A percentile compares a stretch with the other conserved stretches of the same genome.
These are phyloP conservation scores for Capronia americana DNA, from an alignment of 2,329 filamentous ascomycete genomes.

Conservation along the genomic window DNA sequence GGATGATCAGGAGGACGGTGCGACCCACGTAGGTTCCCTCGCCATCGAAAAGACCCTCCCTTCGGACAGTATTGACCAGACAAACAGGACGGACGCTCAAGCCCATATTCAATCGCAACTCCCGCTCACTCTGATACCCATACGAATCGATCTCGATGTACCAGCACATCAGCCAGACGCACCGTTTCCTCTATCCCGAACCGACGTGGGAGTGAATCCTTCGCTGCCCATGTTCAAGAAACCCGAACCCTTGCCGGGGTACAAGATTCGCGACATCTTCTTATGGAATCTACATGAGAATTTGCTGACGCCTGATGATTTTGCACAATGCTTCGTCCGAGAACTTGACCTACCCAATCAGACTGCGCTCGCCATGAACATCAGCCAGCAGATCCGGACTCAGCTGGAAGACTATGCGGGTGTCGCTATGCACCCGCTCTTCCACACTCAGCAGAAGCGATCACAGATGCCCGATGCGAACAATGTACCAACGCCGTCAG, in stretches of 20 bases:
- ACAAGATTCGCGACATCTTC: conserved; percentile 92
- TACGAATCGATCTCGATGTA: conserved; percentile 94
- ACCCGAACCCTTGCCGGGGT: conserved; percentile 80
- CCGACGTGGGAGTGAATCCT: conserved; percentile 61
- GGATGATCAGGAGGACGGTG: conserved; percentile 77
- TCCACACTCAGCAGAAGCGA: conserved; percentile 64
- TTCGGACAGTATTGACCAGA: conserved; percentile 23
- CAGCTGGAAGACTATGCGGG: conserved; percentile 96
- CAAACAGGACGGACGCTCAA: conserved; percentile 63
- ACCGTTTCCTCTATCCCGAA: conserved; percentile 52
- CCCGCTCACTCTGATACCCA: conserved; percentile 89
- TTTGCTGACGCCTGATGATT: conserved; percentile 91
- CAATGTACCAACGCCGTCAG: conserved; percentile 43
- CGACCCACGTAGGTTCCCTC: conserved; percentile 50
- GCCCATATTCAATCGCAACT: conserved; percentile 72
- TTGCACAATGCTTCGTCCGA: conserved; percentile 87
- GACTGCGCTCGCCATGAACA: conserved; percentile 72
- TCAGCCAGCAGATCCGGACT: conserved; percentile 91
- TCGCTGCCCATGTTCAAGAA: conserved; percentile 77
- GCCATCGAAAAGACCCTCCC: not conserved
- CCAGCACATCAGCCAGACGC: conserved; percentile 66
- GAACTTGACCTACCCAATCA: conserved; percentile 89
- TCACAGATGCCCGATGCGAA: conserved; percentile 43
- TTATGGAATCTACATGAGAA: conserved; percentile 97
- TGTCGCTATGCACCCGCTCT: conserved; percentile 89